Evolutionary conservation across 2,329 filamentous ascomycete species (phyloP).

Genomic region (Lecanicillium sp.): DNA sequence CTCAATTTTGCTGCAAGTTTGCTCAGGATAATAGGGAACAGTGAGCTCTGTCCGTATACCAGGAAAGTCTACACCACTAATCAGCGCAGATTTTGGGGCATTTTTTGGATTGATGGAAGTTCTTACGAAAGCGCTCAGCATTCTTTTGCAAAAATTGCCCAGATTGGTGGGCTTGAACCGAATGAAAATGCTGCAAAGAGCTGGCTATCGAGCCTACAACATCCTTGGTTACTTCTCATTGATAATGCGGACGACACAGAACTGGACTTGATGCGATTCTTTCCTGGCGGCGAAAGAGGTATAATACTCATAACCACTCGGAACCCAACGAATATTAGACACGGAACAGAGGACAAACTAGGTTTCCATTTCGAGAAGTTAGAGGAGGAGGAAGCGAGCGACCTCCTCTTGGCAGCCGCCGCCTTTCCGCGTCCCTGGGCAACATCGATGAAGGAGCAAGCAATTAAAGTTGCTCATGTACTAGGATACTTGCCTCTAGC

Average conservation of each 20-base stretch:
- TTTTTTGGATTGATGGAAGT: slow-evolving; percentile 13
- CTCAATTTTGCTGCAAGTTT: slow-evolving; percentile 13
- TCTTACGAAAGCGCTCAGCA: slow-evolving; percentile 3
- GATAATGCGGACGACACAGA: slow-evolving; percentile 12
- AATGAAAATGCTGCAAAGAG: slow-evolving; percentile 7
- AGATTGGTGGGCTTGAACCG: slow-evolving; percentile 6
- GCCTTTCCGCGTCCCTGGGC: slow-evolving; percentile 12
- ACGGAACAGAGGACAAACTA: slow-evolving; percentile 8
- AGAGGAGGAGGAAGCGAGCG: slow-evolving; percentile 6
- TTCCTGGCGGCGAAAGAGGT: slow-evolving; percentile 9
- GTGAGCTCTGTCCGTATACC: neutral
- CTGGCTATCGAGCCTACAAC: slow-evolving; percentile 8
- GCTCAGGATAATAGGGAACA: slow-evolving; percentile 9
- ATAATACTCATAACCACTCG: slow-evolving; percentile 15
- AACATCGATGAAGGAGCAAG: neutral
- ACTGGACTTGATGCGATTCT: slow-evolving; percentile 5
- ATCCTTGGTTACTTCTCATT: slow-evolving; percentile 10
- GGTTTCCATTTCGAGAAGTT: slow-evolving; percentile 11
- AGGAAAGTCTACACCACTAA: neutral
- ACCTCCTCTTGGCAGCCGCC: slow-evolving; percentile 11
- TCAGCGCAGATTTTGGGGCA: slow-evolving; percentile 8
- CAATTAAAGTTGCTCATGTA: slow-evolving; percentile 5
- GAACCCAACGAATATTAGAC: slow-evolving; percentile 6
- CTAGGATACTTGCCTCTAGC: slow-evolving; percentile 13
- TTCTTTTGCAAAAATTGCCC: slow-evolving; percentile 1